Base-by-base conservation (phyloP, 345 rosid species). In the Corchorus olitorius region DNA sequence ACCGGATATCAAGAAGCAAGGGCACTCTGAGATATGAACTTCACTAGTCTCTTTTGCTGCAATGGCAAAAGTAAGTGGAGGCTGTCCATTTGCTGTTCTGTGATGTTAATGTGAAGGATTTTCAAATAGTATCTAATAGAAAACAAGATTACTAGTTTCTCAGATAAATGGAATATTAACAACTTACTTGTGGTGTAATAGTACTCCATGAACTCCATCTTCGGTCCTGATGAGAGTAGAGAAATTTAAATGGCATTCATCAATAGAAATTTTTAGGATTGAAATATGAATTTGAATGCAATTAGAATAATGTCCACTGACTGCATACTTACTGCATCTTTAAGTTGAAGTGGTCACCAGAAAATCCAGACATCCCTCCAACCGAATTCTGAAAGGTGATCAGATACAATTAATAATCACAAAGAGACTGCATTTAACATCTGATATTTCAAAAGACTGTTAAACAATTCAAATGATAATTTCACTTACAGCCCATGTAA, bases 271-370 rank as follows among this genome's bases (percentile, higher is more conserved):
- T 8, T 8, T 6, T 4, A 68, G 43, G 22, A 8, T 13, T 27
- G 58, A 34, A 34, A 33, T 33, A 70, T 27, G 52, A 33, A 48
- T 65, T 34, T n/a, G 16, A 41, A 43, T 20, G 12, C 16, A 69
- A 16, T 34, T 34, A 33, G 72, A 48, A 48, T 68, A 68, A 27
- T 27, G 56, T 27, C 43, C 43, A 33, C 2, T 33, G 45, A 9
- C 35, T 50, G 8, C 1, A 66, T 45, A 33, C 88, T 81, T 89
- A 95, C 99, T 46, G 80, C 70, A 65, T 83, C 79, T 89, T 88
- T 68, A 97, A 87, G 76, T 95, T 95, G 87, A 81, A 78, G 83
- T 96, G 99, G 73, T 79, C 90, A 78, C 98, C 98, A 72, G 98
- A 88, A 80, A 88, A 88, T 81, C 86, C 97, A 63, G 99, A 92